Conservation (phyloP, 352 stramenopile genomes). For the Phytophthora vignae region DNA sequence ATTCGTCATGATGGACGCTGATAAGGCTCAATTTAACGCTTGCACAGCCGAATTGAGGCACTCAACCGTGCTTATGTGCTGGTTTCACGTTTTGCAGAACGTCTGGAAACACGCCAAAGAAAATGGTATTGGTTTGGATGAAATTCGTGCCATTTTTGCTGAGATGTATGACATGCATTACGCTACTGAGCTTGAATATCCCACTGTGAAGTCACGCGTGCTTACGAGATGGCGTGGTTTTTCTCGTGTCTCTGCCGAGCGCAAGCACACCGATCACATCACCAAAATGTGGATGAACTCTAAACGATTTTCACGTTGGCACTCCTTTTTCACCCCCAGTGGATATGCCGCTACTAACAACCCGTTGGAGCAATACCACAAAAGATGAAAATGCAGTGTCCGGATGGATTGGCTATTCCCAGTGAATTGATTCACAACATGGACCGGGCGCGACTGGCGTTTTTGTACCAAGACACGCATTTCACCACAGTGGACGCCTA, state of each 20-base stretch:
- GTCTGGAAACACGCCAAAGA: neutral
- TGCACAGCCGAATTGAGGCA: too few relatives aligned
- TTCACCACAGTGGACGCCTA: neutral
- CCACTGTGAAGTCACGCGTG: neutral
- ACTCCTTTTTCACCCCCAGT: neutral
- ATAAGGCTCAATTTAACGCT: too few relatives aligned
- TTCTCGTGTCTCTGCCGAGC: neutral
- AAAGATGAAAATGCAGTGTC: neutral
- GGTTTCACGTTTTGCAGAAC: constrained; percentile 11
- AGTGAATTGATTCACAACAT: constrained; percentile 8
- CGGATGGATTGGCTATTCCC: neutral
- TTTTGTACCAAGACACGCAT: neutral
- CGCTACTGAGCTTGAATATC: neutral
- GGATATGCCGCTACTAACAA: constrained; percentile 5
- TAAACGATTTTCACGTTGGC: neutral
- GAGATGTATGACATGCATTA: constrained; percentile 17
- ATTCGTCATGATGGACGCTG: too few relatives aligned
- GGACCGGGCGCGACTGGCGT: constrained; percentile 3
- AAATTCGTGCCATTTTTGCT: constrained; percentile 2
- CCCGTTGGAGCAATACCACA: constrained; percentile 8
- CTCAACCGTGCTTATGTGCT: too few relatives aligned
- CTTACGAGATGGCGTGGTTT: constrained; percentile 4
- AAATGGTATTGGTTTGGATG: neutral
- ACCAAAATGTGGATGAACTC: constrained; percentile 10
- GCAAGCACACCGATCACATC: constrained; percentile 7